Evolutionary conservation across 129 eudicot species (phyloP), one percentile per base, ranked within the genome.

Genomic region (Arctium lappa): DNA sequence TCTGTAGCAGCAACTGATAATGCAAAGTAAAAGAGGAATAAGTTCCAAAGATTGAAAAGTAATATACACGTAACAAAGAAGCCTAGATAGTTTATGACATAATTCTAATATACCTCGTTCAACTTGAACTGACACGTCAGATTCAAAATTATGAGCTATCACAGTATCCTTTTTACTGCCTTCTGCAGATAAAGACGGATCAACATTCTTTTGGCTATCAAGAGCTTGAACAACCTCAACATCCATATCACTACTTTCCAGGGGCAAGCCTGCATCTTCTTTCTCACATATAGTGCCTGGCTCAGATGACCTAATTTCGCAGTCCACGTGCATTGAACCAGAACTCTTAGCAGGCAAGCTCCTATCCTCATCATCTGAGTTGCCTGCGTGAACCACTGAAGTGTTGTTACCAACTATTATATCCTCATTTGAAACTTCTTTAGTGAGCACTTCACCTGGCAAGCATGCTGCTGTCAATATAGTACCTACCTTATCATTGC

Each of bases 31-130:
- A 74, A 72, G 15, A 73, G 66, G 77, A 82, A 44, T 34, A 33
- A 76, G 75, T 69, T 69, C 13, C 70, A 80, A 50, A 10, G 8
- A 50, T 60, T 74, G 11, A 75, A 70, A 72, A 31, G 32, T 7
- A 71, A 42, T 80, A 15, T 42, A 75, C 30, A 75, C 6, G 63
- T 42, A 79, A 40, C 9, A 69, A 32, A 38, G 69, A 78, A 60
- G 30, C 82, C 74, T 72, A 72, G 48, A 62, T 73, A 68, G 30
- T 50, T 63, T 56, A 83, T 71, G 65, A 50, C 34, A 13, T 78
- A 39, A 76, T 36, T 73, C 42, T 50, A 39, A 77, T 39, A 39
- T 86, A 92, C 94, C 90, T 44, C 68, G 81, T 65, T 75, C 74
- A 79, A 46, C 65, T 30, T 33, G 73, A 69, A 71, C 65, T 27